A percentile compares a stretch with the other conserved stretches of the same genome.
Evolutionary conservation across 2,329 filamentous ascomycete genomes (phyloP).

Genomic region (Shiraia bambusicola): DNA sequence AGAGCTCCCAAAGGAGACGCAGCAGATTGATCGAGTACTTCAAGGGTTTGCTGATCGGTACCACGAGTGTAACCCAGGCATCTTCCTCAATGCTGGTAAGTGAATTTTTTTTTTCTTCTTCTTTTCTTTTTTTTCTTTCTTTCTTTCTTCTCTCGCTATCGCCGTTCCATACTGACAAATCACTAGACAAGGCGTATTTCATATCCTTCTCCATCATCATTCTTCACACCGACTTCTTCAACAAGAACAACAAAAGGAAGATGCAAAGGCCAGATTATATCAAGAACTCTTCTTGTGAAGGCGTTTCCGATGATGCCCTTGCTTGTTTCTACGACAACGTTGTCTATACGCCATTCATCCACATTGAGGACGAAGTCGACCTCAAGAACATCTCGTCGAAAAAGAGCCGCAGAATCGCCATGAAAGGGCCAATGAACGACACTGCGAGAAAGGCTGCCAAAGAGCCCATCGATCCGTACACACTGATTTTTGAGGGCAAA

Average conservation of each 20-base stretch:
- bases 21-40: slow-evolving; percentile 93
- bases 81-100: slow-evolving; percentile 74
- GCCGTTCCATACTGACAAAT: slow-evolving; percentile 17
- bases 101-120: too few relatives aligned
- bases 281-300: slow-evolving; percentile 89
- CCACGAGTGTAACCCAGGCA: slow-evolving; percentile 96
- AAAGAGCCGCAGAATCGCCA: slow-evolving; percentile 69
- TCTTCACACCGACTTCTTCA: slow-evolving; percentile 97
- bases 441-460: slow-evolving; percentile 65
- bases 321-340: slow-evolving; percentile 99
- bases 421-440: slow-evolving; percentile 62
- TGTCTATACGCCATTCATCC: slow-evolving; percentile 95
- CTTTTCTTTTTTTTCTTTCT: too few relatives aligned
- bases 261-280: slow-evolving; percentile 97
- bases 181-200: slow-evolving; percentile 89
- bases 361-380: slow-evolving; percentile 89
- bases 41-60: slow-evolving; percentile 96
- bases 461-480: slow-evolving; percentile 93
- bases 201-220: slow-evolving; percentile 96
- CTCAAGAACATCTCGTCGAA: slow-evolving; percentile 71
- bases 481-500: slow-evolving; percentile 86
- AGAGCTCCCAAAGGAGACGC: slow-evolving; percentile 93
- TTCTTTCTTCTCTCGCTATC: too few relatives aligned
- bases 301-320: slow-evolving; percentile 88
- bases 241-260: slow-evolving; percentile 99